These are phyloP conservation scores for Coemansia sp. DNA, from an alignment of 192 early-diverging fungal species.

Conservation along the genomic window DNA sequence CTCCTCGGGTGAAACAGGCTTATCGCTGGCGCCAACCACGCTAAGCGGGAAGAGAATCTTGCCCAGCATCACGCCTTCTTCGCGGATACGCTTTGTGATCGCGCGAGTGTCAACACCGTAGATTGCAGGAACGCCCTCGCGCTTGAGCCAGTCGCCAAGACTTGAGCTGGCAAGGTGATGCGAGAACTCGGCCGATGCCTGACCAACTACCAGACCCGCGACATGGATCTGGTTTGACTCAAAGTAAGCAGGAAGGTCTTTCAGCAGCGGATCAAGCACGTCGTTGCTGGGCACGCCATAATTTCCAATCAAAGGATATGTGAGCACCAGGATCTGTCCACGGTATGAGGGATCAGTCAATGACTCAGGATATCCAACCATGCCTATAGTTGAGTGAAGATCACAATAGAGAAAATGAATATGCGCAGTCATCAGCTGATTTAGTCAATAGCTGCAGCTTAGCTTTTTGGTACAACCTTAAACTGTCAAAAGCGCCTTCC, in stretches of 20 bases:
- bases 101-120: conserved; percentile 96
- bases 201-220: conserved; percentile 87
- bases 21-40: conserved; percentile 49
- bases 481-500: not conserved
- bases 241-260: conserved; percentile 91
- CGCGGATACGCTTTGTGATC: conserved; percentile 95
- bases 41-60: conserved; percentile 85
- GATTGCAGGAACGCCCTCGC: conserved; percentile 87
- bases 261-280: conserved; percentile 77
- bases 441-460: not conserved
- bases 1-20: conserved; percentile 16
- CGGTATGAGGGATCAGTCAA: conserved; percentile 97
- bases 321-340: conserved; percentile 97
- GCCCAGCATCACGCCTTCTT: conserved; percentile 83
- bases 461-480: not conserved
- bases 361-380: conserved; percentile 99
- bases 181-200: conserved; percentile 88
- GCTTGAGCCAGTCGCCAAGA: conserved; percentile 86
- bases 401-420: not conserved
- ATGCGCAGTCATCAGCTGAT: not conserved
- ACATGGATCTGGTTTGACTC: conserved; percentile 95
- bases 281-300: conserved; percentile 94
- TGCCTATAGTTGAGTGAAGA: conserved; percentile 45
- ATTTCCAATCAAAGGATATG: conserved; percentile 97
- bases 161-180: conserved; percentile 90